Evolutionary conservation across 768 basidiomycete genomes (phyloP), one percentile per base, ranked within the genome.

Genomic region (Paxillus rubicundulus): DNA sequence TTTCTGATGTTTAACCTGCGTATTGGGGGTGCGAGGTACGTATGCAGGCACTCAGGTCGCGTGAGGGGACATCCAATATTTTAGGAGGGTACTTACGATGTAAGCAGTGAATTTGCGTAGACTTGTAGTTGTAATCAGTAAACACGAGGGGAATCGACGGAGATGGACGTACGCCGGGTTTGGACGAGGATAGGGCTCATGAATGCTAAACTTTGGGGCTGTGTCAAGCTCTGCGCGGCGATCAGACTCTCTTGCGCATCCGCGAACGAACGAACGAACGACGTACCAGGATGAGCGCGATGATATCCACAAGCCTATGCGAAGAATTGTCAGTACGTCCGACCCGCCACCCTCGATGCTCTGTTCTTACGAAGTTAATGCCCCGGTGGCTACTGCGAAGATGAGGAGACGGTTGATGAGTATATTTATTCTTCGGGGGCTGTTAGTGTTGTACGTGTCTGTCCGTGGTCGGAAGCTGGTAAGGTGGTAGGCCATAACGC

Each of bases 21-120:
- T 28, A 27, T 8, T n/a, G 12, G 4, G 40, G 8, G 42, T 6
- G 39, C 4, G 42, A 3, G 21, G 24, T 7, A 5, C 9, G 13
- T 24, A 24, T 24, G 24, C 24, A 24, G 24, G 24, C 24, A 24
- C 24, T 24, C 24, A 24, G 24, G 24, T 21, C 21, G 21, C 2
- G 21, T 24, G 37, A 3, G 33, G 37, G 27, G 12, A 28, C 38
- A 17, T 40, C 9, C 36, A 9, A 3, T 14, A 6, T 13, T 8
- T 8, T 17, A 5, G 17, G 21, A n/a, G 1, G 36, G 20, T n/a
- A 55, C 61, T 42, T 18, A 68, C 66, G 64, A 67, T 48, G 62
- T 54, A 24, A 67, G 57, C 37, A 67, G 58, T 28, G 66, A 68
- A 48, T 67, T 67, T 41, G 66, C 64, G 9, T 67, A 67, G 9